Percentiles rank a stretch among this genome's conserved stretches.
Conservation (phyloP, 805 yeast genomes). For the Ogataea nakhonphanomensis region DNA sequence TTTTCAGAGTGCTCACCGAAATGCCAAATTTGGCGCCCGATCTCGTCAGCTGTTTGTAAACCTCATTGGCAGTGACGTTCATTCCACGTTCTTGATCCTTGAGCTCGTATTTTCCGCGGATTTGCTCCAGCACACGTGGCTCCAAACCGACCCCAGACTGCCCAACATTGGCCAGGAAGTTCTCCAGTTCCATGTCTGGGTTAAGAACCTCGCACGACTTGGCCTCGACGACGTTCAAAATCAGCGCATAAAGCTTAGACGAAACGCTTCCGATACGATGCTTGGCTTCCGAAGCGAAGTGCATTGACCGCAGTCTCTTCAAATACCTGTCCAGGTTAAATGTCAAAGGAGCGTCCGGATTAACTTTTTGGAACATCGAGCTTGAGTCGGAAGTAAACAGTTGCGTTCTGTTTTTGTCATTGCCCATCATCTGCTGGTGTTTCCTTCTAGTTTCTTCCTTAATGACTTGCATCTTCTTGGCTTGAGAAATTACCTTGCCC, state of each 20-base stretch:
- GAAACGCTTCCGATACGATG: slow-evolving; percentile 70
- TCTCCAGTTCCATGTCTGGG: slow-evolving; percentile 25
- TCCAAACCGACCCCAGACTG: slow-evolving; percentile 33
- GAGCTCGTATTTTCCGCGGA: slow-evolving; percentile 29
- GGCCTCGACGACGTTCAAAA: slow-evolving; percentile 57
- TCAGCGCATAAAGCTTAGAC: slow-evolving; percentile 57
- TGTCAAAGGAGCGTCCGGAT: slow-evolving; percentile 49
- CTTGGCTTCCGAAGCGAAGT: slow-evolving; percentile 58
- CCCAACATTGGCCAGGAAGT: slow-evolving; percentile 31
- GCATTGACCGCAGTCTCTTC: slow-evolving; percentile 60
- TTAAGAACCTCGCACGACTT: slow-evolving; percentile 38
- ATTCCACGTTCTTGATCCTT: slow-evolving; percentile 35
- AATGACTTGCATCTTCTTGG: slow-evolving; percentile 58
- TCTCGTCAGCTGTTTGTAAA: slow-evolving; percentile 28
- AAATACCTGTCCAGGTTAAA: slow-evolving; percentile 66
- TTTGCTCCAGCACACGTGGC: slow-evolving; percentile 24
- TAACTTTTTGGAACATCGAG: slow-evolving; percentile 38
- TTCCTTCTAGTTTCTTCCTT: slow-evolving; percentile 48
- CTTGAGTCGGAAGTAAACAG: slow-evolving; percentile 10
- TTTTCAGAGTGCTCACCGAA: slow-evolving; percentile 34
- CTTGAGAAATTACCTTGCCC: slow-evolving; percentile 42
- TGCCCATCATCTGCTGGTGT: slow-evolving; percentile 13
- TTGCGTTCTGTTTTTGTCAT: slow-evolving; percentile 12
- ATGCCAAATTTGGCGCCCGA: slow-evolving; percentile 36
- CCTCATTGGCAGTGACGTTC: slow-evolving; percentile 43